Conservation (phyloP, 495 filamentous ascomycete species). For the Daldinia vernicosa region DNA sequence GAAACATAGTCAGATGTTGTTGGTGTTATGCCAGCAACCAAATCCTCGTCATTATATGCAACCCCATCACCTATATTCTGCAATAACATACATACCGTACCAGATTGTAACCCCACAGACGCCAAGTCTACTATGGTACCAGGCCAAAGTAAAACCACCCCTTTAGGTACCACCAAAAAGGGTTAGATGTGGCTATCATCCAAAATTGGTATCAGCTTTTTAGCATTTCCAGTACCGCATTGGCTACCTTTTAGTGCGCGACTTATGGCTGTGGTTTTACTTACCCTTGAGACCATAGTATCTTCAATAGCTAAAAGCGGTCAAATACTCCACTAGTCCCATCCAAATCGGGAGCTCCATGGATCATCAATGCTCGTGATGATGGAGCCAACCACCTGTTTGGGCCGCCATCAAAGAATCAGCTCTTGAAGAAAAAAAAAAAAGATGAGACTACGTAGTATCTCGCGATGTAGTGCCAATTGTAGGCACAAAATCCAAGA, state of each 20-base stretch:
- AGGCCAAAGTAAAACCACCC: no score
- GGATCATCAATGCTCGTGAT: conserved; percentile 36
- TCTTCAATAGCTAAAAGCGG: conserved; percentile 32
- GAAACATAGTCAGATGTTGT: conserved; percentile 2
- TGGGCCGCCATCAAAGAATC: conserved; percentile 10
- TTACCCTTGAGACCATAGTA: no score
- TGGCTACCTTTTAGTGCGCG: no score
- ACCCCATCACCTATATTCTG: conserved; percentile 19
- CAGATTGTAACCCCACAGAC: conserved; percentile 36
- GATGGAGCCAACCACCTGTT: conserved; percentile 25
- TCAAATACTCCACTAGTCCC: conserved; percentile 32
- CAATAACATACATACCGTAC: conserved; percentile 6
- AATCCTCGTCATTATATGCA: conserved; percentile 36
- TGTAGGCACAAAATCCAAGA: conserved; percentile 4
- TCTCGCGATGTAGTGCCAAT: neutral
- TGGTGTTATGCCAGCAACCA: conserved; percentile 26
- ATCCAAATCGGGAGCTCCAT: conserved; percentile 36
- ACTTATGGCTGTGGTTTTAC: no score
- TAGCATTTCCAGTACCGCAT: no score
- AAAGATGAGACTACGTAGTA: conserved; percentile 3
- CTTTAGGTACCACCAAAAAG: no score
- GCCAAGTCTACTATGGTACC: no score
- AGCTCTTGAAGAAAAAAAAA: conserved; percentile 1
- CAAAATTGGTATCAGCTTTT: no score
- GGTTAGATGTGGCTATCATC: no score